These are phyloP conservation scores for Cytidiella melzeri DNA, from an alignment of 768 basidiomycete genomes.

Conservation along the genomic window DNA sequence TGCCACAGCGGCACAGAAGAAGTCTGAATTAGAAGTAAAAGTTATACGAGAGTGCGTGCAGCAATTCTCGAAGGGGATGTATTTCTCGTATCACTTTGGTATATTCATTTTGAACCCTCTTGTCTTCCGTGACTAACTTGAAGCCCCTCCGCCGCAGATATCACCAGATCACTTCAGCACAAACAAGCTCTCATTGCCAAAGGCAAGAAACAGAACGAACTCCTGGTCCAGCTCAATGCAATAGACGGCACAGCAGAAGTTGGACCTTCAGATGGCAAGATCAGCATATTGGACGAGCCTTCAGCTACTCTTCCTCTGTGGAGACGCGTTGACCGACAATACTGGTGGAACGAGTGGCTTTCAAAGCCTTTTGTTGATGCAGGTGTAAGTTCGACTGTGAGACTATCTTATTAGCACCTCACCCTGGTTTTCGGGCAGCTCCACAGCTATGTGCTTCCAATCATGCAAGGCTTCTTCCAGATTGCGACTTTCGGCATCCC, in stretches of 20 bases:
- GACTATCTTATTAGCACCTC: not conserved
- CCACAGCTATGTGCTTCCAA: slow-evolving; percentile 81
- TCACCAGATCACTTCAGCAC: slow-evolving; percentile 77
- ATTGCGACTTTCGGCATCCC: slow-evolving; percentile 61
- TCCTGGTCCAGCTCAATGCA: slow-evolving; percentile 58
- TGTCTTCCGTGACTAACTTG: too few species aligned
- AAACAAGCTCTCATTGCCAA: slow-evolving; percentile 64
- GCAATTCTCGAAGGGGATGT: slow-evolving; percentile 82
- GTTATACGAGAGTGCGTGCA: slow-evolving; percentile 73
- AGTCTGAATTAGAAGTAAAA: slow-evolving; percentile 75
- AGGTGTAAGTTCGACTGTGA: slow-evolving; percentile 47
- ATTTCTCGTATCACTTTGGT: slow-evolving; percentile 86
- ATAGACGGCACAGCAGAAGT: slow-evolving; percentile 25
- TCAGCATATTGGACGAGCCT: slow-evolving; percentile 63
- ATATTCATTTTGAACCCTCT: too few species aligned
- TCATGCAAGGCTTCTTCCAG: slow-evolving; percentile 93
- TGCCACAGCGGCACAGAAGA: slow-evolving; percentile 54
- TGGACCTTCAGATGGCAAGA: slow-evolving; percentile 29
- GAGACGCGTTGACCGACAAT: slow-evolving; percentile 83
- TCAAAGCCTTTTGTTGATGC: slow-evolving; percentile 80
- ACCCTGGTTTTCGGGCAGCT: slow-evolving; percentile 34
- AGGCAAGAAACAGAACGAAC: slow-evolving; percentile 48
- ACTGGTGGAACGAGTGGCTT: slow-evolving; percentile 96
- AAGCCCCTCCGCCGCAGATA: too few species aligned
- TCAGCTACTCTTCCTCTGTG: slow-evolving; percentile 78